Evolutionary conservation across 2,329 filamentous ascomycete genomes (phyloP), one percentile per base, ranked within the genome.

Genomic region (Sporothrix brasiliensis): DNA sequence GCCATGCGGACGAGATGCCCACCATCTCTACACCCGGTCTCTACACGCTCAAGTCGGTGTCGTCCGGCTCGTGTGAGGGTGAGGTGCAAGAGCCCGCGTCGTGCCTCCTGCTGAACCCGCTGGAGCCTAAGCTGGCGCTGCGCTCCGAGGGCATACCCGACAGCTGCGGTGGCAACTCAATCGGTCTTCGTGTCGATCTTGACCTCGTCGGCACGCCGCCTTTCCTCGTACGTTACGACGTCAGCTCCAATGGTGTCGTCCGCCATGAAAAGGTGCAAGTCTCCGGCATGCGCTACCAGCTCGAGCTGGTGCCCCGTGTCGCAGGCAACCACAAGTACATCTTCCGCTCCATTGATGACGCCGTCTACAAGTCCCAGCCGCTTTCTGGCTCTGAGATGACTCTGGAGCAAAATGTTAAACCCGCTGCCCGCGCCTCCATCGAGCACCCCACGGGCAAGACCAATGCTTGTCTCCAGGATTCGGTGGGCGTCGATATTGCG

Each of bases 71-170:
- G 72, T 99, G 95, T 77, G 84, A 88, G 47, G 95, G 95, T 60
- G 94, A 98, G 75, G 89, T 99, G 4, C 86, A 94, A 74, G 95
- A 99, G 78, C 95, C 95, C 39, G 92, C 94, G 2, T 95, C 94
- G n/a, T 98, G 94, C 79, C 84, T 97, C 71, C 83, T 99, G 69
- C 85, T 96, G 74, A 99, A 98, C 74, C 95, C 95, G 5, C 90
- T 95, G 0, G 90, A 97, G 80, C 95, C 95, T 11, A 88, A 90
- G 69, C 79, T 99, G 71, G 84, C 87, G 4, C 83, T 99, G 66
- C 86, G 86, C 44, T 85, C 89, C 7, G 91, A 97, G 75, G 90
- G 93, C 73, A 93, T 99, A 56, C 91, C 92, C 68, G 95, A 99
- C 79, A 97, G 96, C 78, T 99, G 95, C 78, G 94, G 94, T 49